These are phyloP conservation scores for Aspergillus unguis DNA, from an alignment of 2,329 filamentous ascomycete species.

Conservation along the genomic window DNA sequence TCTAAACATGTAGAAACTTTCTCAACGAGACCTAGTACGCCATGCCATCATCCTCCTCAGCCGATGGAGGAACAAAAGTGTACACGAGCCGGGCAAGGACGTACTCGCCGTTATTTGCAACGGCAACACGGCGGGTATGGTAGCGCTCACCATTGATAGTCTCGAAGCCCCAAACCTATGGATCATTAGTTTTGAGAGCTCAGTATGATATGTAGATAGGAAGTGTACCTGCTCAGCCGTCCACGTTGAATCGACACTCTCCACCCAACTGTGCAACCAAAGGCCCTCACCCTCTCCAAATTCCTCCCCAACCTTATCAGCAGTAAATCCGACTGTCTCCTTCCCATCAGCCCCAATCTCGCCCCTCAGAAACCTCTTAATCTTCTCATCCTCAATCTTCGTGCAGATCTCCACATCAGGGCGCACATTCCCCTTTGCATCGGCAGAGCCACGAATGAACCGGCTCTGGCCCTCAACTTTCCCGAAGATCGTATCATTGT, in stretches of 20 bases:
- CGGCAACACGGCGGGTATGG: conserved; percentile 43
- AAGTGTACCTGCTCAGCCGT: conserved; percentile 50
- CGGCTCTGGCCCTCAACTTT: conserved; percentile 59
- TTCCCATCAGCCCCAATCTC: conserved; percentile 52
- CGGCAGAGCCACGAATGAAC: conserved; percentile 43
- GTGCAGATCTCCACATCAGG: conserved; percentile 36
- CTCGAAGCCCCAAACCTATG: conserved; percentile 48
- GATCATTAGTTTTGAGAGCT: not conserved
- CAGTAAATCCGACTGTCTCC: conserved; percentile 58
- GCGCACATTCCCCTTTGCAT: conserved; percentile 37
- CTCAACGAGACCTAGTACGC: conserved; percentile 1
- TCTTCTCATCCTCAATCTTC: conserved; percentile 39
- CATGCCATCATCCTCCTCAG: conserved; percentile 6
- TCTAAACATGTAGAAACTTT: not conserved
- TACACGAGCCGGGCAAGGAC: conserved; percentile 43
- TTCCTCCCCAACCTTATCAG: conserved; percentile 46
- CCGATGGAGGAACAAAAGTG: conserved; percentile 24
- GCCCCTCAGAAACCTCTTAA: conserved; percentile 39
- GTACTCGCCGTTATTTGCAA: conserved; percentile 36
- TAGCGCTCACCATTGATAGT: conserved; percentile 39
- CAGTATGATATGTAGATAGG: not conserved
- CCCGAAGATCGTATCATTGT: conserved; percentile 79
- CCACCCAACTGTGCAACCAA: conserved; percentile 50
- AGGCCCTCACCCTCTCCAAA: conserved; percentile 42
- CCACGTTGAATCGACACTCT: conserved; percentile 51